Evolutionary conservation across 495 filamentous ascomycete species (phyloP).

Genomic region (Lasiosphaeria ovina): DNA sequence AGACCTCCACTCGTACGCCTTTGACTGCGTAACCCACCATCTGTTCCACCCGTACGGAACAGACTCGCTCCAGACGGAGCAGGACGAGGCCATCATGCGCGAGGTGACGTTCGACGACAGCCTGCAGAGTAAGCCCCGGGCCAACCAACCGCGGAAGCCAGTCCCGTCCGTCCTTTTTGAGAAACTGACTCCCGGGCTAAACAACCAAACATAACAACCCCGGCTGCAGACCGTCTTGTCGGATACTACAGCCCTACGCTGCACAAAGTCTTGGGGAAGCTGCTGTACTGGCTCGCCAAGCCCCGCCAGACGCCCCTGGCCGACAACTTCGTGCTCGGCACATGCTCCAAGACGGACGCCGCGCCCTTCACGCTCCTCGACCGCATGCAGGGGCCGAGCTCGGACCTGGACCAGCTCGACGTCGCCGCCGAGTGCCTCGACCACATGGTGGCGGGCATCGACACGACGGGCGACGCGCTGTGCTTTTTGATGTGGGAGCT

Average conservation of each 20-base stretch:
- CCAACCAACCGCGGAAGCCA: neutral
- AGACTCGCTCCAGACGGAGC: constrained; percentile 48
- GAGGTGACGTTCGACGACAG: constrained; percentile 65
- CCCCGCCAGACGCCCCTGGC: constrained; percentile 47
- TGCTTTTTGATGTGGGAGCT: constrained; percentile 68
- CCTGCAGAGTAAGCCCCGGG: constrained; percentile 50
- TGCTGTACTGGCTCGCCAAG: constrained; percentile 42
- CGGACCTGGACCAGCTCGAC: constrained; percentile 36
- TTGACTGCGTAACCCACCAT: constrained; percentile 64
- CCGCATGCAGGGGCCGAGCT: constrained; percentile 35
- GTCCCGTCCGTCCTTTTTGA: neutral
- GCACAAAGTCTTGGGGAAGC: constrained; percentile 36
- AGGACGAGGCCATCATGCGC: constrained; percentile 61
- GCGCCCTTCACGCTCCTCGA: constrained; percentile 45
- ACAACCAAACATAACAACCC: no score
- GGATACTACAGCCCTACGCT: constrained; percentile 40
- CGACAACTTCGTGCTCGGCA: constrained; percentile 41
- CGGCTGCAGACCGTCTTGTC: constrained; percentile 39
- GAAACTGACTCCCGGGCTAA: no score
- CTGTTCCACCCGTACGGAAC: constrained; percentile 62
- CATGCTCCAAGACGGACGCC: constrained; percentile 32
- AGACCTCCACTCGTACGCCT: constrained; percentile 58
- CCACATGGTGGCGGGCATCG: constrained; percentile 62
- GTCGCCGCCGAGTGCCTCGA: constrained; percentile 49
- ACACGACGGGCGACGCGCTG: constrained; percentile 63